Conservation (phyloP, 2,329 filamentous ascomycete species). For the Stylonectria norvegica region DNA sequence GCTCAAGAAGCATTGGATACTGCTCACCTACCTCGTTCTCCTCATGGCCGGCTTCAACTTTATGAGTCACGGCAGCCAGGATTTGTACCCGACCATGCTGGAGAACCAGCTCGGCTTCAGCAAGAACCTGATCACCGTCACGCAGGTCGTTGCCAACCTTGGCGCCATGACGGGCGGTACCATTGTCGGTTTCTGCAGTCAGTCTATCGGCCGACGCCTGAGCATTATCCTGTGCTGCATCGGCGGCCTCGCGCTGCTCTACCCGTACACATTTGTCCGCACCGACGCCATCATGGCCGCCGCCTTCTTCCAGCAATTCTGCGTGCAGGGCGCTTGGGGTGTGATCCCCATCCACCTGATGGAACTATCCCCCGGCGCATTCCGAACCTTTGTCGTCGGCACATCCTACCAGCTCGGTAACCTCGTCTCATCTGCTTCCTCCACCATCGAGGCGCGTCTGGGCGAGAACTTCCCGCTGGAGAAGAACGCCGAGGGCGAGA, state of each 20-base stretch:
- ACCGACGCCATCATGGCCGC: constrained; percentile 66
- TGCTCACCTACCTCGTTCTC: constrained; percentile 77
- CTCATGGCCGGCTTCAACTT: constrained; percentile 93
- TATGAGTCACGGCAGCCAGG: constrained; percentile 74
- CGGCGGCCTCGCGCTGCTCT: constrained; percentile 71
- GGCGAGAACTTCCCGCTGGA: constrained; percentile 72
- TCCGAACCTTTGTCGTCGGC: constrained; percentile 72
- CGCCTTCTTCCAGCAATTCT: constrained; percentile 82
- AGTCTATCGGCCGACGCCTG: constrained; percentile 66
- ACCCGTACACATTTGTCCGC: constrained; percentile 73
- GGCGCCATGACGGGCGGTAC: constrained; percentile 69
- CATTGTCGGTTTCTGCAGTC: constrained; percentile 62
- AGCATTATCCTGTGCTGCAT: constrained; percentile 63
- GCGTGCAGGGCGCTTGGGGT: constrained; percentile 73
- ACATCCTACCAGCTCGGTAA: constrained; percentile 77
- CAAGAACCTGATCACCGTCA: constrained; percentile 60
- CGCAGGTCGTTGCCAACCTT: constrained; percentile 68
- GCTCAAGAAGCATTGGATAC: constrained; percentile 72
- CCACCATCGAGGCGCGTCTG: constrained; percentile 72
- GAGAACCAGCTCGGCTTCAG: constrained; percentile 52
- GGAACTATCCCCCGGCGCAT: constrained; percentile 69
- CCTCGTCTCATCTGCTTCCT: constrained; percentile 64
- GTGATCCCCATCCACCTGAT: constrained; percentile 76
- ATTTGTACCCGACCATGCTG: constrained; percentile 60
- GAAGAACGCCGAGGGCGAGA: constrained; percentile 44